These are phyloP conservation scores for Cryptosporidium parvum DNA, from an alignment of 169 alveolate genomes.

Conservation along the genomic window DNA sequence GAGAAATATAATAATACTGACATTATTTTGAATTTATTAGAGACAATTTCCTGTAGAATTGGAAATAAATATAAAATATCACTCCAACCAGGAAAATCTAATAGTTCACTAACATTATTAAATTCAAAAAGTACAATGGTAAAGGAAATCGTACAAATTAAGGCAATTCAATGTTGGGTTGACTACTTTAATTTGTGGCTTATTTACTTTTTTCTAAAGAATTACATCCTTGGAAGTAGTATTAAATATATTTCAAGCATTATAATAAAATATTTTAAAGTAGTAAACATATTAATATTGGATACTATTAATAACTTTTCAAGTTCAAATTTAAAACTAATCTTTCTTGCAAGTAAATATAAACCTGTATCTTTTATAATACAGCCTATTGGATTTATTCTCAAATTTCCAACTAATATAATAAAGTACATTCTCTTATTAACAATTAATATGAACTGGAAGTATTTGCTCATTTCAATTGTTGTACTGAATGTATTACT, in stretches of 20 bases:
- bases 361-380: neutral
- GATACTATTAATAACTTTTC: slow-evolving; percentile 2
- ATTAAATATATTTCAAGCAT: slow-evolving; percentile 16
- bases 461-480: slow-evolving; percentile 27
- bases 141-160: slow-evolving; percentile 7
- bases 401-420: slow-evolving; percentile 11
- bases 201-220: slow-evolving; percentile 23
- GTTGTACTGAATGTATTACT: slow-evolving; percentile 32
- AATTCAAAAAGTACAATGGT: slow-evolving; percentile 23
- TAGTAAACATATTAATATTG: slow-evolving; percentile 9
- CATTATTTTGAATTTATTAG: neutral
- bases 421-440: neutral
- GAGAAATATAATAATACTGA: slow-evolving; percentile 30
- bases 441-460: slow-evolving; percentile 54
- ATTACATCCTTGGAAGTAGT: slow-evolving; percentile 33
- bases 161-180: slow-evolving; percentile 33
- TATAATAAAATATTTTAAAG: neutral
- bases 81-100: neutral
- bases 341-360: neutral
- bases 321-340: neutral
- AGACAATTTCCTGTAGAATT: slow-evolving; percentile 9
- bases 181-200: slow-evolving; percentile 61
- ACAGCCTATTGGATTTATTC: neutral
- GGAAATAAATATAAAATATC: neutral
- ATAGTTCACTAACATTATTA: slow-evolving; percentile 6